Evolutionary conservation across 2,329 filamentous ascomycete genomes (phyloP), one percentile per base, ranked within the genome.

Genomic region (Sphaerostilbella broomeana): DNA sequence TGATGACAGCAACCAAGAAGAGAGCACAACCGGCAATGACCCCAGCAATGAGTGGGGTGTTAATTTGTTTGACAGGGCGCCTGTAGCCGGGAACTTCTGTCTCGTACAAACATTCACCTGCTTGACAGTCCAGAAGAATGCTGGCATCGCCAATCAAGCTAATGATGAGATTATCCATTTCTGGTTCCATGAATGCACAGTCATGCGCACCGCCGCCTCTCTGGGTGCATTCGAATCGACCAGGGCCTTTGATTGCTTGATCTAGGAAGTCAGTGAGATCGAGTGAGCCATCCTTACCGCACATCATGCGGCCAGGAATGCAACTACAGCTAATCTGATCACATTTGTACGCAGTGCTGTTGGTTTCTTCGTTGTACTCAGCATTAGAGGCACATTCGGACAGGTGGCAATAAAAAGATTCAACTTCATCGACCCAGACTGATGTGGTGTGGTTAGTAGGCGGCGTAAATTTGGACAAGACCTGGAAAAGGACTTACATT

Each of bases 371-470:
- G 39, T 77, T 73, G 44, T 81, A 81, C 42, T 84, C 74, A 58
- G 83, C 78, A 35, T 65, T 73, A 53, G 86, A 92, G 12, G 76
- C 64, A 67, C 92, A 98, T 12, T 81, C 82, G 54, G 86, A 79
- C 43, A 98, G 70, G 47, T 84, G 81, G 66, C 94, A 98, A 63
- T 94, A 98, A 69, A 98, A 98, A 2, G 92, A 97, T 64, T 98
- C 92, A 47, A 77, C 72, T 51, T 90, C 77, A 52, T 94, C 89
- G 33, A 98, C 87, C 90, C 92, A 98, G 65, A 98, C 84, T 89
- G 50, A 8, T 30, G 18, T 15, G 22, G 16, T 21, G 6, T 18
- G 11, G 37, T 51, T 18, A 51, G 50, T 39, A 38, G 36, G 9
- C 9, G 15, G 3, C 25, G 24, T 11, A 10, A 9, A 31, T 1